phyloP scores from a whole-genome alignment of 495 filamentous ascomycete genomes.

The Elasticomyces elasticus region DNA sequence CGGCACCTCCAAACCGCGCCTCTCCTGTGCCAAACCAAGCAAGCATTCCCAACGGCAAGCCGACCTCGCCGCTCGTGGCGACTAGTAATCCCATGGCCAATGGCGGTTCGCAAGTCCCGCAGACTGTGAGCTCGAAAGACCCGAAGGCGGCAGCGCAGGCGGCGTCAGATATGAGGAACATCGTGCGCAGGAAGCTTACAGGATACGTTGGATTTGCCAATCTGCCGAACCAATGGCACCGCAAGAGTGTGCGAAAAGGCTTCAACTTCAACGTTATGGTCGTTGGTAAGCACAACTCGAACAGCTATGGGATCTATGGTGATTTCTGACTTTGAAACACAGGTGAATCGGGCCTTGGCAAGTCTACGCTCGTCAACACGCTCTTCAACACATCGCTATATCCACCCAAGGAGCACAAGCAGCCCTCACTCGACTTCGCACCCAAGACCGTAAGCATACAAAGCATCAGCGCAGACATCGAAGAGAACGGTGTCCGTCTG shows the following conservation, averaged over 20 bases:
- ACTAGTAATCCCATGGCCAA: conserved; percentile 54
- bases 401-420: conserved; percentile 95
- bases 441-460: conserved; percentile 98
- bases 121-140: conserved; percentile 70
- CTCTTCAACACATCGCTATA: conserved; percentile 99
- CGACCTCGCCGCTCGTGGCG: conserved; percentile 45
- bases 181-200: conserved; percentile 94
- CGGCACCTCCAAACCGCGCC: conserved; percentile 26
- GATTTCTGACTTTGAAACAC: conserved; percentile 7
- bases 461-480: conserved; percentile 96
- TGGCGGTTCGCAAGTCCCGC: conserved; percentile 40
- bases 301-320: not conserved
- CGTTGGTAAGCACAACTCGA: conserved; percentile 57
- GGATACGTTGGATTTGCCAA: conserved; percentile 99
- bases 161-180: conserved; percentile 84
- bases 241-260: conserved; percentile 98
- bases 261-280: conserved; percentile 99
- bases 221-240: conserved; percentile 98
- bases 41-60: conserved; percentile 42
- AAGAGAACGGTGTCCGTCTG: conserved; percentile 96
- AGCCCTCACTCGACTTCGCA: conserved; percentile 91
- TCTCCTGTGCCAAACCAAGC: conserved; percentile 27
- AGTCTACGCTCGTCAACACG: conserved; percentile 98
- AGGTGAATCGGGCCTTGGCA: conserved; percentile 99
- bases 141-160: conserved; percentile 68